Evolutionary conservation across 2,329 filamentous ascomycete species (phyloP), one percentile per base, ranked within the genome.

Genomic region (Nigrospora osmanthi): DNA sequence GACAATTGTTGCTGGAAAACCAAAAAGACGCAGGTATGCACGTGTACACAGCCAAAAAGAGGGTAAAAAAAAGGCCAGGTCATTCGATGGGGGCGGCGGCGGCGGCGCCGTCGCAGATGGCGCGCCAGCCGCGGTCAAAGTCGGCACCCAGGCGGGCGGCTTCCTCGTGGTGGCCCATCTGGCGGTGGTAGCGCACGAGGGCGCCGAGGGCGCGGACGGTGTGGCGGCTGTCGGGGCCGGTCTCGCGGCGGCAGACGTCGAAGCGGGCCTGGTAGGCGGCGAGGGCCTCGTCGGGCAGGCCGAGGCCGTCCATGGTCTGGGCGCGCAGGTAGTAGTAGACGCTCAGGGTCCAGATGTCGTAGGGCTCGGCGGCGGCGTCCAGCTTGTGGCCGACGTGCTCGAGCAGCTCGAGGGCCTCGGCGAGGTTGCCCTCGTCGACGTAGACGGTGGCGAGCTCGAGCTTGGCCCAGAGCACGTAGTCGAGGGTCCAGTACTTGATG

Each of bases 401-500:
- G 11, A 44, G 37, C 3, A 35, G 28, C 32, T 35, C 43, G 11
- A 31, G 28, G 28, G 43, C 43, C 16, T 44, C 37, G 30, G 30
- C n/a, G 9, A 36, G 31, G 17, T 40, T 23, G 15, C 38, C 38
- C 6, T 15, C 44, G 15, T 45, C 37, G 33, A 42, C 44, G 15
- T 36, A 45, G 9, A 38, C 35, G 33, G 38, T 39, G 15, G 34
- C 44, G 12, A 41, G 12, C 34, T 45, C 44, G 32, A 45, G 32
- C 15, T 41, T 35, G 17, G 23, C 34, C 44, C 44, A 45, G 15
- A 45, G 33, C 19, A 41, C 16, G 33, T 37, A 45, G n/a, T 45
- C 44, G n/a, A 45, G 19, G 6, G 38, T 41, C 44, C 44, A 45
- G 38, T 45, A 45, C 19, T 38, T 36, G 38, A 42, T 35, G 35